Evolutionary conservation across 352 stramenopile genomes (phyloP), one percentile per base, ranked within the genome.

Genomic region (Proteromonas lacertae): DNA sequence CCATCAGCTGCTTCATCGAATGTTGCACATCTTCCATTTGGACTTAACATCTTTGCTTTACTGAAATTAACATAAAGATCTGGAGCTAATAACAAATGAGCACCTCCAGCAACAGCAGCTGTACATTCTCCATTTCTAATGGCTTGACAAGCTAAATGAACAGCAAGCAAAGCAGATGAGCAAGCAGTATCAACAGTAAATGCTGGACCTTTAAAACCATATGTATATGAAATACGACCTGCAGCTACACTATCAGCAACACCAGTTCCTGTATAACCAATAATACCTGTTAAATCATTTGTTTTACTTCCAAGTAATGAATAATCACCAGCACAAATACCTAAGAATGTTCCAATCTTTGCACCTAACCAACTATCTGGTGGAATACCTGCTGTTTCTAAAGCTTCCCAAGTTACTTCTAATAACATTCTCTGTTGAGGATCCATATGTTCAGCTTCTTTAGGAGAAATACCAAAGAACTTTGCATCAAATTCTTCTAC

Each of bases 161-260:
- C 25, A n/a, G 42, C 42, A 14, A 48, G 37, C 6, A 48, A 13
- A n/a, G 37, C 41, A 5, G 42, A 48, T 28, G 24, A 38, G 26
- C 42, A 48, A 2, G 42, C 51, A n/a, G 51, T 59, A 32, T 59
- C 50, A 4, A 59, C 35, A 13, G 46, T 51, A 32, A 53, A 39
- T 14, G 35, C 48, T 8, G 51, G 51, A 21, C 51, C 51, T 33
- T 44, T 32, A 19, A 56, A 35, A 9, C 50, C 51, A 14, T 58
- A 36, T 12, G 36, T 39, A 32, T 50, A 59, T 13, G 50, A 59
- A 1, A 59, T 39, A 5, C 51, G 8, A 14, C 26, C 26, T 18
- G 9, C n/a, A 14, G 26, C 26, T 8, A 32, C 26, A 5, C 4
- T 14, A 4, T 14, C 5, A 4, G 26, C 24, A 5, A 10, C 10